Conservation (phyloP, 192 early-diverging fungal species). For the Ambispora gerdemannii region DNA sequence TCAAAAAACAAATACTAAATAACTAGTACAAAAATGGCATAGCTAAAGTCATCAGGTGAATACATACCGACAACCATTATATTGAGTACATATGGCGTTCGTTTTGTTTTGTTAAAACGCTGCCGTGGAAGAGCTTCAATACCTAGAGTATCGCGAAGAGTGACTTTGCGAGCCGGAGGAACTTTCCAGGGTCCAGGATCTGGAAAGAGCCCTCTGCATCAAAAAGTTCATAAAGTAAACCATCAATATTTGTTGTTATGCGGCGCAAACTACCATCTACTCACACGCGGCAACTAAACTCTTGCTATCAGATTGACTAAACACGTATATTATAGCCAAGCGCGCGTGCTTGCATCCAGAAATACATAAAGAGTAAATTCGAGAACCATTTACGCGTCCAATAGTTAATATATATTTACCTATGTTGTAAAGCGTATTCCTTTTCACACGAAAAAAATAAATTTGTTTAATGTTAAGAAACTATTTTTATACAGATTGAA, state of each 20-base stretch:
- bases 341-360: no score
- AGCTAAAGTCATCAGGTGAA: conserved; percentile 18
- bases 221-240: neutral
- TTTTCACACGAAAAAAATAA: conserved; percentile 24
- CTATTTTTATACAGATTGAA: neutral
- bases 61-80: conserved; percentile 89
- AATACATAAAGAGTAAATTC: no score
- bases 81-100: conserved; percentile 82
- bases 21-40: no score
- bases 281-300: no score
- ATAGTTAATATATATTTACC: conserved; percentile 37
- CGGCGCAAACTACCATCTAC: no score
- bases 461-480: neutral
- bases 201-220: conserved; percentile 60
- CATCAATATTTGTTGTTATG: no score
- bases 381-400: no score
- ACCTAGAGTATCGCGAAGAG: conserved; percentile 58
- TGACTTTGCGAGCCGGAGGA: conserved; percentile 56
- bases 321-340: neutral
- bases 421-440: conserved; percentile 58
- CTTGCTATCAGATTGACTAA: neutral
- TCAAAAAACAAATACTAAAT: conserved; percentile 14
- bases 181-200: conserved; percentile 86
- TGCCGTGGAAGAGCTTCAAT: conserved; percentile 72
- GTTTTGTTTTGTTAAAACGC: conserved; percentile 61